A percentile compares a stretch with the other conserved stretches of the same genome.
phyloP scores from a whole-genome alignment of 2,329 filamentous ascomycete genomes.

The Colletotrichum salicis region DNA sequence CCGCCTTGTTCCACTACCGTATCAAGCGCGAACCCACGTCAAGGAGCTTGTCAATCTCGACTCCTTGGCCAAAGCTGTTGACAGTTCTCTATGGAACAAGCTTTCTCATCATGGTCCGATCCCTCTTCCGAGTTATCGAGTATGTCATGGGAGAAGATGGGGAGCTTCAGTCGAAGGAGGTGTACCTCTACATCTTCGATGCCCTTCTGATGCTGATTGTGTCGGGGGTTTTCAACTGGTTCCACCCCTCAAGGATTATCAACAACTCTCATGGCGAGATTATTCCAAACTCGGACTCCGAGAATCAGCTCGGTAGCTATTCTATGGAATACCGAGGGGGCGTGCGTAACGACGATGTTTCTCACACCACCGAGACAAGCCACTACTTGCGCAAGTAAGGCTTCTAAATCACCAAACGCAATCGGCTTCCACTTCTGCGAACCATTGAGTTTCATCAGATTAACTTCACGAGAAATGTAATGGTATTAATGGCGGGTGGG shows the following conservation, averaged over 20 bases:
- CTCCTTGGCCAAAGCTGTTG: conserved; percentile 45
- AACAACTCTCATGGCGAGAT: neutral
- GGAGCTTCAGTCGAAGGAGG: conserved; percentile 47
- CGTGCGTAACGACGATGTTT: neutral
- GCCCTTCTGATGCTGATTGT: conserved; percentile 47
- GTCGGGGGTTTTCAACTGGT: conserved; percentile 35
- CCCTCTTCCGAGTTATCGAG: conserved; percentile 54
- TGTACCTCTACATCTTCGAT: conserved; percentile 51
- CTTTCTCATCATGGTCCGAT: conserved; percentile 54
- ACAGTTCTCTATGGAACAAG: conserved; percentile 41
- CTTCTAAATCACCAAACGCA: neutral
- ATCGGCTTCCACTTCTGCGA: neutral
- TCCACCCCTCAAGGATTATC: conserved; percentile 31
- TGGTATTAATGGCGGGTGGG: neutral
- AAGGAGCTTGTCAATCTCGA: conserved; percentile 29
- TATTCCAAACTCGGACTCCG: neutral
- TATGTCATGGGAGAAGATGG: conserved; percentile 50
- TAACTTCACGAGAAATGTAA: too few species aligned
- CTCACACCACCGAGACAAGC: neutral
- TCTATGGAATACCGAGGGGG: neutral
- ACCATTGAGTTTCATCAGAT: too few species aligned
- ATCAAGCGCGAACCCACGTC: conserved; percentile 35
- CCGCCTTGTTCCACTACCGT: conserved; percentile 56
- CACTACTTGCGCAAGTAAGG: neutral
- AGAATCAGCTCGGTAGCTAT: neutral